Evolutionary conservation across 805 yeast species (phyloP), one percentile per base, ranked within the genome.

Genomic region (Hanseniaspora taiwanica): DNA sequence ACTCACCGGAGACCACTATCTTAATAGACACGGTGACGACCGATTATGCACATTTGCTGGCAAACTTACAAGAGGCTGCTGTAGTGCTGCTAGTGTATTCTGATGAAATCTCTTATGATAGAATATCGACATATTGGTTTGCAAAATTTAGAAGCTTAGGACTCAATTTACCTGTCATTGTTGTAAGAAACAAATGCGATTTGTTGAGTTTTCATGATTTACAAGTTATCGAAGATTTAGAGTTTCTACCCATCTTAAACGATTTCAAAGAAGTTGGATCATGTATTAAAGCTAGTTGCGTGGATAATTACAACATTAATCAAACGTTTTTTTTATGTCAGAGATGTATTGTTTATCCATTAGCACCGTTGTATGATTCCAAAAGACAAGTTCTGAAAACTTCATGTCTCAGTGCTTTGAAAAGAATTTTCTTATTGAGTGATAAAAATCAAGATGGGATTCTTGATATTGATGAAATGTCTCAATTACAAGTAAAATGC

Each of bases 201-300:
- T 46, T 40, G 49, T 52, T 53, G 42, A 44, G 53, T 1, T 58
- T 65, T 0, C 51, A 62, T 13, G 74, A 71, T 36, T 62, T 72
- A 1, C 72, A 71, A 27, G 59, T 65, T 6, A 54, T 64, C 1
- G 67, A 76, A 33, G 69, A 74, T 27, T 95, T 86, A 37, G 96
- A 91, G 51, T 79, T 87, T 60, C 68, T 84, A 4, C 94, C 95
- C 0, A 65, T 89, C 27, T 63, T 87, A 54, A 76, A 83, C 51
- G 96, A 91, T 53, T 91, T 81, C 62, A 89, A 91, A 56, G 97
- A 91, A 52, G 81, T 89, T 18, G 97, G 87, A 55, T 80, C 94
- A 0, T 89, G 96, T 50, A 76, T 91, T 21, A 68, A 94, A 42
- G 78, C 93, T 48, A 81, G 93, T 50, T 95, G 97, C 2, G 80